Conservation (phyloP, 1,284 basidiomycete genomes). For the Takashimella tepidaria region DNA sequence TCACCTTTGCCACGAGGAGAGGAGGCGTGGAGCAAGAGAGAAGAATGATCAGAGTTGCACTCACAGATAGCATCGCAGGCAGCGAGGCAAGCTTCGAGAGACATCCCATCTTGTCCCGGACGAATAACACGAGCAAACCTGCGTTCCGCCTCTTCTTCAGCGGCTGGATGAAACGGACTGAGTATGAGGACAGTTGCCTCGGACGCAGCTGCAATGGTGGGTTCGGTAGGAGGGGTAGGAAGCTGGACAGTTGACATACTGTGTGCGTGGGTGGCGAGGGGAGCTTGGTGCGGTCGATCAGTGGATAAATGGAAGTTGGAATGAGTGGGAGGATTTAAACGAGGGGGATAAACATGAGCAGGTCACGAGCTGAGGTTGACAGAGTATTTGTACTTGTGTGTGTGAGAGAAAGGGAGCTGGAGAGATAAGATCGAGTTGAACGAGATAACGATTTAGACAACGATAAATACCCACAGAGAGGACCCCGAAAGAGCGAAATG, state of each 20-base stretch:
- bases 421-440: too few species aligned
- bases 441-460: too few species aligned
- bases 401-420: too few species aligned
- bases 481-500: too few species aligned
- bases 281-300: not conserved
- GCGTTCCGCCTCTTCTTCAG: constrained; percentile 32
- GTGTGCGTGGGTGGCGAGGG: not conserved
- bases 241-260: not conserved
- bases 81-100: constrained; percentile 24
- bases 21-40: not conserved
- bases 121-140: constrained; percentile 31
- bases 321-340: too few species aligned
- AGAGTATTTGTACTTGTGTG: too few species aligned
- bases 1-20: too few species aligned
- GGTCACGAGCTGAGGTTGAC: too few species aligned
- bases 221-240: constrained; percentile 18
- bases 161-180: constrained; percentile 31
- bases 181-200: constrained; percentile 36
- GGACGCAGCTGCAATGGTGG: constrained; percentile 5
- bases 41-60: not conserved
- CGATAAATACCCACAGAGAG: too few species aligned
- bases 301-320: not conserved
- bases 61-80: constrained; percentile 27
- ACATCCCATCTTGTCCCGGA: constrained; percentile 19
- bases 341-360: too few species aligned